Percentiles rank a stretch among this genome's conserved stretches.
Conservation (phyloP, 371 early-diverging fungal genomes). For the Mucor racemosus region DNA sequence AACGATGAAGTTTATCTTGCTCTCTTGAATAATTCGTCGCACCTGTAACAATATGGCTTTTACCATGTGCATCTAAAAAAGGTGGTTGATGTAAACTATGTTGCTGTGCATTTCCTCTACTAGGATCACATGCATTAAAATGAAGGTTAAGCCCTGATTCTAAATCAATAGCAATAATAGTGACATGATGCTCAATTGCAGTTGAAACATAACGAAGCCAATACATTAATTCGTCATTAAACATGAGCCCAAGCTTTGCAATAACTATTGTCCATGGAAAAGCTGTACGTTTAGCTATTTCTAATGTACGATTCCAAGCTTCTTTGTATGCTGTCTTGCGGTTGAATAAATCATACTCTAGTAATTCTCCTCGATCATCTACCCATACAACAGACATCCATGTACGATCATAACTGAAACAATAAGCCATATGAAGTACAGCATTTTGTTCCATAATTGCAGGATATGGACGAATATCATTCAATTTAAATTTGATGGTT, state of each 20-base stretch:
- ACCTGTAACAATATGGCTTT: background rate
- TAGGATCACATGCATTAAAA: constrained; percentile 10
- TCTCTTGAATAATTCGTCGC: background rate
- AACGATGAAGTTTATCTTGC: background rate
- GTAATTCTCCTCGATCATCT: constrained; percentile 49
- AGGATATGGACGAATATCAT: constrained; percentile 21
- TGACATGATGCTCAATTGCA: constrained; percentile 17
- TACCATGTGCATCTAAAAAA: constrained; percentile 2
- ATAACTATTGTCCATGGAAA: constrained; percentile 33
- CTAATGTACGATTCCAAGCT: constrained; percentile 40
- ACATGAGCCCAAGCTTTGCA: constrained; percentile 48
- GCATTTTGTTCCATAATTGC: constrained; percentile 18
- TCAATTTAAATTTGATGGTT: constrained; percentile 34
- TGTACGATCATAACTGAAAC: constrained; percentile 51
- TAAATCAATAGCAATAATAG: constrained; percentile 43
- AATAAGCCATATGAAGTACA: constrained; percentile 51
- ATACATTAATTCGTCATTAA: constrained; percentile 34
- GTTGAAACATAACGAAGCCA: constrained; percentile 16
- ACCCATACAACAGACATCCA: constrained; percentile 54
- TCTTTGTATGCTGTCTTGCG: constrained; percentile 33
- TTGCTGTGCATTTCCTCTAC: constrained; percentile 16
- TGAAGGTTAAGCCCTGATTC: constrained; percentile 48
- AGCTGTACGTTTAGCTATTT: constrained; percentile 29
- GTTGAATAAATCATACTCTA: constrained; percentile 31
- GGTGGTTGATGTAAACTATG: constrained; percentile 10